A percentile compares a stretch with the other conserved stretches of the same genome.
Conservation (phyloP, 1,284 basidiomycete species). For the Irpex sp. region DNA sequence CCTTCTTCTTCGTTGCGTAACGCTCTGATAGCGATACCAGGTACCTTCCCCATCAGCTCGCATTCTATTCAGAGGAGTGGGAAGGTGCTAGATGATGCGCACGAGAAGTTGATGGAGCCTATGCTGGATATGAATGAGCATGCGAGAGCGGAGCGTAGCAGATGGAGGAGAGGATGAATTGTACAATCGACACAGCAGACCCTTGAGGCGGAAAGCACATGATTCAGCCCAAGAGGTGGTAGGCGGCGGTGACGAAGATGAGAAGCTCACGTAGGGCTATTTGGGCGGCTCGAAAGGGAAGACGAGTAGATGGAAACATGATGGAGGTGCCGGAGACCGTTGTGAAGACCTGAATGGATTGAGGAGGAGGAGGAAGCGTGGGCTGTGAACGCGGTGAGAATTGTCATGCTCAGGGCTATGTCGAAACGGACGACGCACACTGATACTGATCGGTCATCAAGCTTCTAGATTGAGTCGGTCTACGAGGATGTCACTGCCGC, state of each 20-base stretch:
- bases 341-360: too few species aligned
- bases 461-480: constrained; percentile 3
- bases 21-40: constrained; percentile 5
- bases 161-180: constrained; percentile 8
- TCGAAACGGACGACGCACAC: background rate
- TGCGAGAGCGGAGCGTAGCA: background rate
- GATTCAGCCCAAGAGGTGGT: background rate
- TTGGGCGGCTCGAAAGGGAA: background rate
- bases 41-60: constrained; percentile 18
- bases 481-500: background rate
- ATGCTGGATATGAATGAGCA: constrained; percentile 39
- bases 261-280: background rate
- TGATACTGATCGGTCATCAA: background rate
- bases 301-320: background rate
- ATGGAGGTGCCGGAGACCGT: background rate
- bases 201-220: constrained; percentile 17
- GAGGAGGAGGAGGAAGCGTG: background rate
- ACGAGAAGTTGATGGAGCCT: constrained; percentile 34
- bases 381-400: constrained; percentile 6
- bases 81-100: constrained; percentile 40
- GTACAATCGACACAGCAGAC: constrained; percentile 4
- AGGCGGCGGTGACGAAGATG: background rate
- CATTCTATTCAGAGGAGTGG: constrained; percentile 41
- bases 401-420: background rate
- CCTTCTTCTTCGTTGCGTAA: background rate